Percentiles rank a stretch among this genome's conserved stretches.
These are phyloP conservation scores for Capsella bursapastoris DNA, from an alignment of 345 rosid species.

Conservation along the genomic window DNA sequence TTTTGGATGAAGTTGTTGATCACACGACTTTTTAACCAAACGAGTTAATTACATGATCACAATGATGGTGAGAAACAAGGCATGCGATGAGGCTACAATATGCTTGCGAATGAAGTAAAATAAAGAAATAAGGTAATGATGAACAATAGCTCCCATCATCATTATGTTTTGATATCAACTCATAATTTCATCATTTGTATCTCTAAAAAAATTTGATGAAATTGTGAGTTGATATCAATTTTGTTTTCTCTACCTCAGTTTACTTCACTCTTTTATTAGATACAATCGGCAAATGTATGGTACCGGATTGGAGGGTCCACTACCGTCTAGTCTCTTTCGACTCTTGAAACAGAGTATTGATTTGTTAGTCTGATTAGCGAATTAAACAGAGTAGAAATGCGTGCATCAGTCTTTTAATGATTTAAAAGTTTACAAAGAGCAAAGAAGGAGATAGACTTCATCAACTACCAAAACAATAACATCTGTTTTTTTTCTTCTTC, in stretches of 20 bases:
- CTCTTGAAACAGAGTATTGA: too few species aligned
- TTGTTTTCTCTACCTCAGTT: too few species aligned
- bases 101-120: slow-evolving; percentile 31
- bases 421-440: background rate
- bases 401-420: background rate
- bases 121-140: slow-evolving; percentile 23
- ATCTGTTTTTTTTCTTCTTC: background rate
- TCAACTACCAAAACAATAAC: slow-evolving; percentile 8
- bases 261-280: too few species aligned
- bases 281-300: too few species aligned
- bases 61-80: slow-evolving; percentile 22
- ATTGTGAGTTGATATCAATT: too few species aligned
- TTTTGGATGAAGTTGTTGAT: background rate
- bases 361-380: too few species aligned
- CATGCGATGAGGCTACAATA: slow-evolving; percentile 9
- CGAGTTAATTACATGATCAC: background rate
- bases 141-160: slow-evolving; percentile 27
- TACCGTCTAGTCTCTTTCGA: too few species aligned
- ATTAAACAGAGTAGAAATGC: background rate
- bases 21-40: background rate
- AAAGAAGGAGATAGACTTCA: background rate
- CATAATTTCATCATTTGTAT: too few species aligned
- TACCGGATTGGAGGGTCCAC: too few species aligned
- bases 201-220: too few species aligned
- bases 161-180: slow-evolving; percentile 1